Conservation (phyloP, 192 early-diverging fungal species). For the Backusella circina region DNA sequence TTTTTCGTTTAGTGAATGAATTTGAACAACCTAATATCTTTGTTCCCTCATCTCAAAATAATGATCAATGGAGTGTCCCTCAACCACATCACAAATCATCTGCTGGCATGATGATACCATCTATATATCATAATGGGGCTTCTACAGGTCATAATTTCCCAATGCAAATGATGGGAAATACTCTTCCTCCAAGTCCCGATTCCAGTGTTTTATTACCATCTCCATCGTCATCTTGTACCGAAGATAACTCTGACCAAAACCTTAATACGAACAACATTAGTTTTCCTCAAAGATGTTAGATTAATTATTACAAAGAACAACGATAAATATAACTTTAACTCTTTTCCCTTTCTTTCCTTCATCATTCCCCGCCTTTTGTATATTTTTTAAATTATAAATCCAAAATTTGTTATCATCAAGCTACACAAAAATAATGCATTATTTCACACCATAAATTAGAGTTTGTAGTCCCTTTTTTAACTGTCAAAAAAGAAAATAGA, state of each 20-base stretch:
- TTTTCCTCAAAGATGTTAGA: neutral
- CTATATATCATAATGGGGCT: neutral
- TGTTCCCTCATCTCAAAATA: neutral
- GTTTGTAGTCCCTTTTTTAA: neutral
- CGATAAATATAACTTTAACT: neutral
- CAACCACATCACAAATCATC: neutral
- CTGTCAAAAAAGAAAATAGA: neutral
- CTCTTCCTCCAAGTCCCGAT: slow-evolving; percentile 4
- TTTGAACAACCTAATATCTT: neutral
- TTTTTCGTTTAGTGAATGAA: slow-evolving; percentile 1
- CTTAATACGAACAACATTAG: neutral
- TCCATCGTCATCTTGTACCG: neutral
- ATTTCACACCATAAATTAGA: neutral
- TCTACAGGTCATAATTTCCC: neutral
- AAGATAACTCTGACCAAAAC: neutral
- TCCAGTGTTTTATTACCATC: neutral
- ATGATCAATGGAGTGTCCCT: neutral
- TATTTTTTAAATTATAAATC: neutral
- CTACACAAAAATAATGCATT: neutral
- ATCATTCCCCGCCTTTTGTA: neutral
- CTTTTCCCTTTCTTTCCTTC: neutral
- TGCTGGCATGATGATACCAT: neutral
- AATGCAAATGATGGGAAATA: neutral
- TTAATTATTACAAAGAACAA: neutral
- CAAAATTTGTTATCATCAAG: neutral